These are phyloP conservation scores for Rutstroemia sp. DNA, from an alignment of 2,329 filamentous ascomycete genomes.

Conservation along the genomic window DNA sequence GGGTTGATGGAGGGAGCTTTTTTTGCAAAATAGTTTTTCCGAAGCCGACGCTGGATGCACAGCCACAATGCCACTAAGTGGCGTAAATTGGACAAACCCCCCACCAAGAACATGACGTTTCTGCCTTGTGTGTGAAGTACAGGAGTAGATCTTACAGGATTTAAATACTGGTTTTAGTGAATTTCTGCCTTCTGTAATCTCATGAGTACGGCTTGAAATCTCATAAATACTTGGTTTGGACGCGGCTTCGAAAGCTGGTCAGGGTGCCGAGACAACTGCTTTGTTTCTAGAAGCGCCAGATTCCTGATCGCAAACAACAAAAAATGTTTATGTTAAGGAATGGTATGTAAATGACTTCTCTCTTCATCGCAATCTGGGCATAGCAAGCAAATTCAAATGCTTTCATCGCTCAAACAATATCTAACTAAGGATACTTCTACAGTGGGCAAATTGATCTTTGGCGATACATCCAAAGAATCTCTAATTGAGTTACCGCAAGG, in stretches of 20 bases:
- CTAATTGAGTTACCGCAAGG: constrained; percentile 92
- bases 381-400: not conserved
- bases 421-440: constrained; percentile 9
- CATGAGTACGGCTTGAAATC: too few species aligned
- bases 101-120: constrained; percentile 6
- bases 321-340: constrained; percentile 39
- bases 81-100: not conserved
- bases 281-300: not conserved
- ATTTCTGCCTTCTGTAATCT: too few species aligned
- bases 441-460: constrained; percentile 92
- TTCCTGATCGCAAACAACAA: constrained; percentile 1
- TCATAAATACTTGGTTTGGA: not conserved
- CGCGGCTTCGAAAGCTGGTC: not conserved
- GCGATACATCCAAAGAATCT: constrained; percentile 72
- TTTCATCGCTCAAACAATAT: not conserved
- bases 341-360: constrained; percentile 29
- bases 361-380: not conserved
- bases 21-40: constrained; percentile 4
- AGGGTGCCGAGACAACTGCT: not conserved
- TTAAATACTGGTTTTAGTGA: too few species aligned
- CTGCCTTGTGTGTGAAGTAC: not conserved
- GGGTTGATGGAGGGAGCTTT: not conserved
- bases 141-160: too few species aligned
- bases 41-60: not conserved
- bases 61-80: constrained; percentile 2